Percentiles rank a stretch among this genome's conserved stretches.
Evolutionary conservation across 306 rosid species (phyloP).

Genomic region (Carpinus viminea): DNA sequence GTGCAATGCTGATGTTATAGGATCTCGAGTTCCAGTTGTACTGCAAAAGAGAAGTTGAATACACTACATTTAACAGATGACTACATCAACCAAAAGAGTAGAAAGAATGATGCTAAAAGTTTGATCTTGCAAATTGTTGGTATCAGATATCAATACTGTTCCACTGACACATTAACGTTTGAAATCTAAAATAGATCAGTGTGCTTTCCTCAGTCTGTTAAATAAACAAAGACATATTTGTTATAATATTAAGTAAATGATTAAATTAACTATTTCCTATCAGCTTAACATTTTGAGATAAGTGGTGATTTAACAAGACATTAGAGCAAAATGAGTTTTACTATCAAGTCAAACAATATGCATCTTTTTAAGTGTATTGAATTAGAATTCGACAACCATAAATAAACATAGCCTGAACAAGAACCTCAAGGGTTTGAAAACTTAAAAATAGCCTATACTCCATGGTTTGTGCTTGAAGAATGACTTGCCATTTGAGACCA

Average conservation of each 20-base stretch:
- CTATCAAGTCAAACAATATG: not conserved
- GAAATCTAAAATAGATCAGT: not conserved
- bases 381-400: not conserved
- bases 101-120: not conserved
- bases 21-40: constrained; percentile 93
- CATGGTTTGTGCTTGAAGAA: not conserved
- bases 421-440: not conserved
- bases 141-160: not conserved
- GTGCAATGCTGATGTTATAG: constrained; percentile 81
- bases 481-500: not conserved
- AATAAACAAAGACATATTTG: not conserved
- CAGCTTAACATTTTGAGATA: too few species aligned
- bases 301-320: too few species aligned
- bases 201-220: not conserved
- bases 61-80: not conserved
- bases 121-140: too few species aligned
- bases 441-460: not conserved
- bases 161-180: not conserved
- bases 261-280: too few species aligned
- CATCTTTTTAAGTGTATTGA: too few species aligned
- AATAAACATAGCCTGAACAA: not conserved
- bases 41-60: constrained; percentile 44
- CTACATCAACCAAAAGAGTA: not conserved
- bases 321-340: not conserved
- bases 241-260: too few species aligned